These are phyloP conservation scores for Withania somnifera DNA, from an alignment of 305 asterid species.

Conservation along the genomic window DNA sequence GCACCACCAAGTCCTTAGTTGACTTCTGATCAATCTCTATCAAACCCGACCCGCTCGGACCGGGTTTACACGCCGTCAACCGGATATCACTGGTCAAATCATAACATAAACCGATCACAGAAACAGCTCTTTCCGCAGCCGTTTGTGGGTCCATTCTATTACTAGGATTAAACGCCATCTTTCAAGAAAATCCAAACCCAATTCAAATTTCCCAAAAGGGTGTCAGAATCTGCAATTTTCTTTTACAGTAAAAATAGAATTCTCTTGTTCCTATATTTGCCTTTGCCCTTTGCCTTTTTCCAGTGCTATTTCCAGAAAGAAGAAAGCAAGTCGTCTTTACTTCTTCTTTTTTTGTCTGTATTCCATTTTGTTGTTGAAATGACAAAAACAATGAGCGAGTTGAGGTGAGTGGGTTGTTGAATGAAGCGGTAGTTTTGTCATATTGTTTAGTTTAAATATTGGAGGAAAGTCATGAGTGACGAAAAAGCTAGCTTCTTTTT, in stretches of 20 bases:
- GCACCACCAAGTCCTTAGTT: constrained; percentile 52
- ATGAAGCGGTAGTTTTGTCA: neutral
- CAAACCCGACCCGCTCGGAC: constrained; percentile 51
- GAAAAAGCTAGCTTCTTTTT: neutral
- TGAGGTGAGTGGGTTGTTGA: constrained; percentile 2
- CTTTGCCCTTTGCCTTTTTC: neutral
- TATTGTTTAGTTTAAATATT: neutral
- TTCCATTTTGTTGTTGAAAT: neutral
- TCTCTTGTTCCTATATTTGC: neutral
- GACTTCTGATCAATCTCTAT: constrained; percentile 48
- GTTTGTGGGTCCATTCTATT: constrained; percentile 51
- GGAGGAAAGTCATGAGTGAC: neutral
- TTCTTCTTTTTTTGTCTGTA: neutral
- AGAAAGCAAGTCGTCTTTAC: neutral
- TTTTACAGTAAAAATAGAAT: neutral
- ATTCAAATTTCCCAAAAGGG: constrained; percentile 1
- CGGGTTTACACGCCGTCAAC: constrained; percentile 60
- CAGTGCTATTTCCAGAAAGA: neutral
- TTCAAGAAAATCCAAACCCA: neutral
- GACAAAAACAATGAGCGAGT: neutral
- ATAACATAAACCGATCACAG: constrained; percentile 72
- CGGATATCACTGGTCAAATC: constrained; percentile 70
- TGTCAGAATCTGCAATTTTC: neutral
- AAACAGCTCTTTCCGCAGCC: constrained; percentile 88
- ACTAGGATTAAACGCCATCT: constrained; percentile 45